phyloP scores from a whole-genome alignment of 441 rosid species.

The Manihot esculenta region DNA sequence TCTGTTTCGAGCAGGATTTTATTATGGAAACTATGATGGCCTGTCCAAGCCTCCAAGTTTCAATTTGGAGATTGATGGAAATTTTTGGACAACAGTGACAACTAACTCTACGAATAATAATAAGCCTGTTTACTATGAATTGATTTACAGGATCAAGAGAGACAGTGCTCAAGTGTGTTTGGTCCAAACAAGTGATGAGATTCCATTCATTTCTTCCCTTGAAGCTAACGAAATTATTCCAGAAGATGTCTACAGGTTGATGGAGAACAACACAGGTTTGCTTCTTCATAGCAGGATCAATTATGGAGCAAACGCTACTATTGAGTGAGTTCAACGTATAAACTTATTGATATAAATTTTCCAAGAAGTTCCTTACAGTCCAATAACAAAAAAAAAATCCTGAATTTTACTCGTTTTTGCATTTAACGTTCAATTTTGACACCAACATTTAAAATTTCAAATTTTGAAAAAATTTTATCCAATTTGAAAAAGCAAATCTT shows the following conservation, averaged over 20 bases:
- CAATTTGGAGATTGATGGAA: slow-evolving; percentile 26
- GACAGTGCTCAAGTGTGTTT: slow-evolving; percentile 19
- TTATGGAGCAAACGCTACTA: slow-evolving; percentile 14
- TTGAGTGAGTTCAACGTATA: background rate
- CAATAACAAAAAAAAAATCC: too few relatives aligned
- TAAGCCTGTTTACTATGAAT: slow-evolving; percentile 18
- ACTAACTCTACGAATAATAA: slow-evolving; percentile 11
- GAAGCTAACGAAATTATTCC: background rate
- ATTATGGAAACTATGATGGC: slow-evolving; percentile 34
- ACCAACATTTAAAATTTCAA: too few relatives aligned
- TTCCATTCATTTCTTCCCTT: slow-evolving; percentile 34
- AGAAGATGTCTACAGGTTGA: slow-evolving; percentile 6
- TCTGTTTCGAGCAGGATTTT: slow-evolving; percentile 26
- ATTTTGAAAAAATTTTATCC: too few relatives aligned
- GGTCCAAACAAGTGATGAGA: background rate
- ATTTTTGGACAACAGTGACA: slow-evolving; percentile 24
- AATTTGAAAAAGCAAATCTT: too few relatives aligned
- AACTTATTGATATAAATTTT: too few relatives aligned
- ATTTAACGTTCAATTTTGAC: too few relatives aligned
- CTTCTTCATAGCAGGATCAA: slow-evolving; percentile 24
- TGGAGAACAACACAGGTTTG: slow-evolving; percentile 21
- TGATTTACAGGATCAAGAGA: slow-evolving; percentile 3
- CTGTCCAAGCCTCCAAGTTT: slow-evolving; percentile 26
- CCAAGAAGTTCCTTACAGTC: too few relatives aligned
- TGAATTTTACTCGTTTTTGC: too few relatives aligned